phyloP scores from a whole-genome alignment of 176 grass and related monocot genomes.

The Panicum miliaceum region DNA sequence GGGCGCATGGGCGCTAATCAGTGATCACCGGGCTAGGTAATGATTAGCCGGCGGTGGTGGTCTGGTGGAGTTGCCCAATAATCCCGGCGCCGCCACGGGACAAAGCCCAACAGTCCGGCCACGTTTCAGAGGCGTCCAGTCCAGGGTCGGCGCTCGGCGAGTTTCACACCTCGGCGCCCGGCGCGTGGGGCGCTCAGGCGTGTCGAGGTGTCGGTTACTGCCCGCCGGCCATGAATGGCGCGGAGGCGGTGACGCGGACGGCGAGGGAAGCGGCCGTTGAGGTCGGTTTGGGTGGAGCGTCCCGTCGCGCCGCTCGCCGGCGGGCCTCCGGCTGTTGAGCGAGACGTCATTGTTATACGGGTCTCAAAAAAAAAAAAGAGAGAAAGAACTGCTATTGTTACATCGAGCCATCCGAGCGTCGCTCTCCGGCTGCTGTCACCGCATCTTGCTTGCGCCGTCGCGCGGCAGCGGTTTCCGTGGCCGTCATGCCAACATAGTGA shows the following conservation, averaged over 20 bases:
- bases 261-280: not conserved
- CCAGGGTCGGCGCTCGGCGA: too few relatives aligned
- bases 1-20: not conserved
- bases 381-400: too few relatives aligned
- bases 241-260: not conserved
- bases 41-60: not conserved
- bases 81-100: not conserved
- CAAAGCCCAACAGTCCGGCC: not conserved
- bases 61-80: not conserved
- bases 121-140: not conserved
- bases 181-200: too few relatives aligned
- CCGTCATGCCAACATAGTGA: not conserved
- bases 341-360: too few relatives aligned
- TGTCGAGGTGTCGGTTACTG: too few relatives aligned
- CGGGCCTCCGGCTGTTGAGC: too few relatives aligned
- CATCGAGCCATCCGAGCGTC: too few relatives aligned
- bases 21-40: not conserved
- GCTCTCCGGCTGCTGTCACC: not conserved
- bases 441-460: not conserved
- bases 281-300: not conserved
- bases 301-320: not conserved
- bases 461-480: not conserved
- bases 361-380: too few relatives aligned
- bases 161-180: too few relatives aligned
- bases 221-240: too few relatives aligned